Percentiles rank a stretch among this genome's conserved stretches.
phyloP scores from a whole-genome alignment of 805 yeast species.

The Monosporozyma servazzii region DNA sequence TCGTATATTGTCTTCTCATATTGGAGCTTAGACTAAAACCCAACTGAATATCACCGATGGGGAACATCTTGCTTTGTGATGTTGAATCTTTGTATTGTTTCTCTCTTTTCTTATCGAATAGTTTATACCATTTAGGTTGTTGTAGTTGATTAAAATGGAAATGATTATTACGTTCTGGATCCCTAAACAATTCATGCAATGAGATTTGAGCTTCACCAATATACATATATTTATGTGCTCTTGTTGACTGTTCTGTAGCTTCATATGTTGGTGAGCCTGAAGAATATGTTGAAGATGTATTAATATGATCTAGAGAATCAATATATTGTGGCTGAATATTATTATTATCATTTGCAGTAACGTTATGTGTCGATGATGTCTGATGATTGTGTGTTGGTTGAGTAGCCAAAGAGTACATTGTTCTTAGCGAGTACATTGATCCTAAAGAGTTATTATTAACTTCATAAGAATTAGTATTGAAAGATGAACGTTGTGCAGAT shows the following conservation, averaged over 20 bases:
- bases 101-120: slow-evolving; percentile 19
- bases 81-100: slow-evolving; percentile 4
- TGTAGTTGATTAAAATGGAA: slow-evolving; percentile 1
- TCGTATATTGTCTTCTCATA: slow-evolving; percentile 9
- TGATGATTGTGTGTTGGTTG: background rate
- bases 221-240: slow-evolving; percentile 12
- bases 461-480: background rate
- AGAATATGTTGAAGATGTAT: background rate
- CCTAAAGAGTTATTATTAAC: background rate
- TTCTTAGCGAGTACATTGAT: background rate
- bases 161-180: slow-evolving; percentile 5
- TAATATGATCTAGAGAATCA: background rate
- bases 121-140: slow-evolving; percentile 19
- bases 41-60: slow-evolving; percentile 22
- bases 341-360: background rate
- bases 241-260: background rate
- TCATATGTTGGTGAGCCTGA: background rate
- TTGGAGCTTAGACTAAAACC: slow-evolving; percentile 14
- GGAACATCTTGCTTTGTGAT: slow-evolving; percentile 5
- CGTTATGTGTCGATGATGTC: background rate
- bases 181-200: slow-evolving; percentile 20
- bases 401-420: background rate
- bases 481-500: background rate
- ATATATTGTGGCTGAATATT: background rate
- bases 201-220: slow-evolving; percentile 27